Evolutionary conservation across 2,329 filamentous ascomycete species (phyloP).

Genomic region (Paracorniculantispora psalliotae): DNA sequence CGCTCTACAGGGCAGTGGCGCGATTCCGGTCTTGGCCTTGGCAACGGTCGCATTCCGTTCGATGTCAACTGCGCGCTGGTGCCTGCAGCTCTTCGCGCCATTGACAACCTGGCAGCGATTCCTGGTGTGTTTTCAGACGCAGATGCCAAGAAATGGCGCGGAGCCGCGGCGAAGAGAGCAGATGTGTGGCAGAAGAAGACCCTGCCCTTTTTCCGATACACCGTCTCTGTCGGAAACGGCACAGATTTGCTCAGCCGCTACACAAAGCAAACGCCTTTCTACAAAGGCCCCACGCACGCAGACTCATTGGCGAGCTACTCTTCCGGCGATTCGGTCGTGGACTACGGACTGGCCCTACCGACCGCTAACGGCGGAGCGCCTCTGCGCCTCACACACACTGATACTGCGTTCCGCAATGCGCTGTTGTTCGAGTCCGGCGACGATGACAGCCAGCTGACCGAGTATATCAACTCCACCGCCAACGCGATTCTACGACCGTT

Average conservation of each 20-base stretch:
- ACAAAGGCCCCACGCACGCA: constrained; percentile 39
- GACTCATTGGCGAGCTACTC: constrained; percentile 32
- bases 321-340: constrained; percentile 35
- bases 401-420: constrained; percentile 60
- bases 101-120: constrained; percentile 42
- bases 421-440: constrained; percentile 53
- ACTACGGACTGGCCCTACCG: constrained; percentile 53
- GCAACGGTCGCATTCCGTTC: constrained; percentile 58
- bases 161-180: constrained; percentile 44
- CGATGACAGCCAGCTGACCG: constrained; percentile 45
- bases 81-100: constrained; percentile 55
- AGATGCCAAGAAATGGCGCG: constrained; percentile 36
- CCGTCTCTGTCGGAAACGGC: constrained; percentile 40
- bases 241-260: constrained; percentile 44
- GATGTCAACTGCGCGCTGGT: constrained; percentile 60
- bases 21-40: constrained; percentile 55
- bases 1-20: constrained; percentile 59
- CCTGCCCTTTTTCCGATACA: constrained; percentile 49
- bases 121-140: constrained; percentile 47
- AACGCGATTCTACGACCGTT: constrained; percentile 54
- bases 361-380: constrained; percentile 43
- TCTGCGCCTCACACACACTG: constrained; percentile 58
- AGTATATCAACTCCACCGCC: constrained; percentile 52
- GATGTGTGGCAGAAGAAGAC: constrained; percentile 59
- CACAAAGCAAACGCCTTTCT: constrained; percentile 30